A percentile compares a stretch with the other conserved stretches of the same genome.
phyloP scores from a whole-genome alignment of 2,329 filamentous ascomycete species.

The Gnomoniopsis smithogilvyi region DNA sequence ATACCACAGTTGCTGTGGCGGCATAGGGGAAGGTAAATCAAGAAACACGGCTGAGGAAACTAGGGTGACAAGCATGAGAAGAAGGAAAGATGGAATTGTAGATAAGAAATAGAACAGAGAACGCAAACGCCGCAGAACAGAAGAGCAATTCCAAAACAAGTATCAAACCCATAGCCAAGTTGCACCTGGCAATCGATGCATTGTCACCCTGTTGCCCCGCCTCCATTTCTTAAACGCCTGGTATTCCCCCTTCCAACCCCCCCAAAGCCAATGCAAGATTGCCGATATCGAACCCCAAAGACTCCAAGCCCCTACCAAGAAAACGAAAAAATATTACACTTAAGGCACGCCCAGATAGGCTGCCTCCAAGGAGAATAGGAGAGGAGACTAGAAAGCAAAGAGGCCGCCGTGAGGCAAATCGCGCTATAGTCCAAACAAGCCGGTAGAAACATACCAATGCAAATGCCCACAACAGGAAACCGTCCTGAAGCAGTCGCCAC shows the following conservation, averaged over 20 bases:
- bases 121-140: background rate
- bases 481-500: conserved; percentile 13
- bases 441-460: conserved; percentile 8
- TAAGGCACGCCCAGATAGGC: background rate
- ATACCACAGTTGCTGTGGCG: background rate
- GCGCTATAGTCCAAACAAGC: conserved; percentile 11
- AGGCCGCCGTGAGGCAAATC: conserved; percentile 16
- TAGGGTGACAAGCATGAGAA: background rate
- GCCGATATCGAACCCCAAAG: background rate
- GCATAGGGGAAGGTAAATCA: background rate
- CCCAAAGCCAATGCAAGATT: conserved; percentile 16
- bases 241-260: conserved; percentile 27
- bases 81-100: conserved; percentile 5
- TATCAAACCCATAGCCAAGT: background rate
- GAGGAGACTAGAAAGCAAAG: background rate
- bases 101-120: conserved; percentile 3
- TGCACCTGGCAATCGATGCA: conserved; percentile 3
- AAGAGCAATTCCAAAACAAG: background rate
- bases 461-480: conserved; percentile 5
- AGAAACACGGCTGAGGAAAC: background rate
- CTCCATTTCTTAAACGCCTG: conserved; percentile 28
- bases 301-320: background rate
- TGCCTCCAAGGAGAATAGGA: background rate
- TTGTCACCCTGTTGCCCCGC: background rate
- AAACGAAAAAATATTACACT: background rate